These are phyloP conservation scores for Candida corydali DNA, from an alignment of 805 yeast species.

Conservation along the genomic window DNA sequence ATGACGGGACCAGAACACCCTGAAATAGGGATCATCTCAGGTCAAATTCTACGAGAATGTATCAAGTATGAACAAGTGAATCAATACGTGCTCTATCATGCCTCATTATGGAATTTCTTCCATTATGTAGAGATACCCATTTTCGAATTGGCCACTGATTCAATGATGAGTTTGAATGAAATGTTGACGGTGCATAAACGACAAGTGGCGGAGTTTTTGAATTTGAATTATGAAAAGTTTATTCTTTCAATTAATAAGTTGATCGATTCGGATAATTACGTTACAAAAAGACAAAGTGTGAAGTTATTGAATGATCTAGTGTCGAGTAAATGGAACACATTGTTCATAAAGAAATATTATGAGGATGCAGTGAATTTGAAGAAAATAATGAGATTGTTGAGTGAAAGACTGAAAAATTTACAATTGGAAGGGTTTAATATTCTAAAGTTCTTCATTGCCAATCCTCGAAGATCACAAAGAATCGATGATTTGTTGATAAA, in stretches of 20 bases:
- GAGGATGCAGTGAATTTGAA: slow-evolving; percentile 80
- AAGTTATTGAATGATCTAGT: slow-evolving; percentile 71
- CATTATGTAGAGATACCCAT: slow-evolving; percentile 68
- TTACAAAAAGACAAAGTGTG: slow-evolving; percentile 86
- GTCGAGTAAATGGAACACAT: slow-evolving; percentile 64
- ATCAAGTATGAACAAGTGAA: slow-evolving; percentile 72
- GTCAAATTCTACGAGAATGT: slow-evolving; percentile 80
- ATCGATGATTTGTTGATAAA: slow-evolving; percentile 78
- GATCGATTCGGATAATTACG: slow-evolving; percentile 77
- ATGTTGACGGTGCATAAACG: slow-evolving; percentile 66
- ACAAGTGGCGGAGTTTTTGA: slow-evolving; percentile 67
- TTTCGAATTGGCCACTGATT: slow-evolving; percentile 88
- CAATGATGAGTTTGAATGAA: slow-evolving; percentile 73
- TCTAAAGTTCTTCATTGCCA: slow-evolving; percentile 93
- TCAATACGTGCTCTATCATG: slow-evolving; percentile 52
- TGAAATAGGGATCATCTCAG: slow-evolving; percentile 70
- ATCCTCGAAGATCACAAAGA: slow-evolving; percentile 82
- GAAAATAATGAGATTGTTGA: slow-evolving; percentile 76
- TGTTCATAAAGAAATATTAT: slow-evolving; percentile 71
- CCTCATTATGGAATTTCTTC: slow-evolving; percentile 77
- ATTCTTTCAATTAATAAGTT: slow-evolving; percentile 61
- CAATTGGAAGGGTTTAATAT: slow-evolving; percentile 90
- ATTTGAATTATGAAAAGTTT: slow-evolving; percentile 52
- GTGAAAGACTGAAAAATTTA: slow-evolving; percentile 85
- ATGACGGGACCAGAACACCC: slow-evolving; percentile 70